Conservation (phyloP, 495 filamentous ascomycete genomes). For the Platismatia glauca region DNA sequence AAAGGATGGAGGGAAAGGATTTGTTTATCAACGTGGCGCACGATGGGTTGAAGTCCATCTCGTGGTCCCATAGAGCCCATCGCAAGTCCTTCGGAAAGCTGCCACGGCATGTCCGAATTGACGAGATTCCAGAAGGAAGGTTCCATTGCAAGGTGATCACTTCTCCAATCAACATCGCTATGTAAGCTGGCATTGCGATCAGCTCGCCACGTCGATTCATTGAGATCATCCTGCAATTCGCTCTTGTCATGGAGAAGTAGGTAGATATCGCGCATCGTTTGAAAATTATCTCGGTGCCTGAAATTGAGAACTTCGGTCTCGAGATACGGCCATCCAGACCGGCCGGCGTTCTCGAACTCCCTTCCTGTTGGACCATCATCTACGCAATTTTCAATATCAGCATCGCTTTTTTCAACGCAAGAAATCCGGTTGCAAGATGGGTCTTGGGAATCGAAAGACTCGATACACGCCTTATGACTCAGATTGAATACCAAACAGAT, state of each 20-base stretch:
- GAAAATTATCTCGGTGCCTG: constrained; percentile 22
- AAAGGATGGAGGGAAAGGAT: constrained; percentile 23
- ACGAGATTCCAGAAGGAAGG: constrained; percentile 24
- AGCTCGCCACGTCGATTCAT: constrained; percentile 22
- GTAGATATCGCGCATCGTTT: constrained; percentile 27
- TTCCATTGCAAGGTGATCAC: constrained; percentile 20
- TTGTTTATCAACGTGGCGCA: constrained; percentile 19
- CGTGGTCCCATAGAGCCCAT: constrained; percentile 20
- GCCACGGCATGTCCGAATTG: constrained; percentile 26
- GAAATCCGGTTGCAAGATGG: too few species aligned
- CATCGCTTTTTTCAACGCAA: too few species aligned
- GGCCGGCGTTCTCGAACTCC: constrained; percentile 22
- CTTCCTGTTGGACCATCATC: constrained; percentile 22
- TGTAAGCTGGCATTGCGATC: constrained; percentile 26
- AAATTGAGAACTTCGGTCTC: constrained; percentile 28
- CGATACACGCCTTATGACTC: too few species aligned
- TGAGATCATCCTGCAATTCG: constrained; percentile 21
- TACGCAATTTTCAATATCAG: too few species aligned
- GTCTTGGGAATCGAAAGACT: too few species aligned
- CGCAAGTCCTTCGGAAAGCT: constrained; percentile 26
- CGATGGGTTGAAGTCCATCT: constrained; percentile 21
- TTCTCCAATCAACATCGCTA: constrained; percentile 25
- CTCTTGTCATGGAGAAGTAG: constrained; percentile 21
- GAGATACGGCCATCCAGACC: constrained; percentile 25
- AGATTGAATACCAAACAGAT: too few species aligned